Evolutionary conservation across 306 rosid genomes (phyloP).

Genomic region (Vachellia pachyceras): DNA sequence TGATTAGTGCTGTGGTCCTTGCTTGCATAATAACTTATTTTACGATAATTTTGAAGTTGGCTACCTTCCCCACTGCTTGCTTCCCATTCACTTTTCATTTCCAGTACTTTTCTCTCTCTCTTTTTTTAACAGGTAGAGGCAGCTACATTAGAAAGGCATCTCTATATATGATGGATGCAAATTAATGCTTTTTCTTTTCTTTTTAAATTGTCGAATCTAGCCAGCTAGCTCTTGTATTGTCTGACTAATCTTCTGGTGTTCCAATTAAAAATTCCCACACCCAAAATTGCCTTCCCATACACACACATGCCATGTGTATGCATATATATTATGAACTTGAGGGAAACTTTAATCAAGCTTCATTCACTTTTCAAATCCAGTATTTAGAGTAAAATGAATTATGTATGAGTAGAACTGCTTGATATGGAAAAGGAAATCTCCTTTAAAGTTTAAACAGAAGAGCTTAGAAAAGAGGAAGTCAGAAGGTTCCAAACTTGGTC

Average conservation of each 20-base stretch:
- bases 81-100: not conserved
- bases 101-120: constrained; percentile 1
- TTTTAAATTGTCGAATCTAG: not conserved
- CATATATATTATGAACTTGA: not conserved
- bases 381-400: not conserved
- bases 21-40: not conserved
- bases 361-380: not conserved
- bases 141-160: constrained; percentile 8
- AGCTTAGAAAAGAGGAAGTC: not conserved
- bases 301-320: no score
- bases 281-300: not conserved
- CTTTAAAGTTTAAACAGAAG: not conserved
- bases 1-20: constrained; percentile 40
- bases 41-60: constrained; percentile 9
- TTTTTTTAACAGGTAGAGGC: not conserved
- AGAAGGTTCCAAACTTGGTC: not conserved
- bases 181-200: not conserved
- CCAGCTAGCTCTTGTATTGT: not conserved
- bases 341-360: not conserved
- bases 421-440: not conserved
- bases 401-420: not conserved
- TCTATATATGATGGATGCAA: not conserved
- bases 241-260: not conserved
- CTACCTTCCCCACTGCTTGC: not conserved
- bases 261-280: not conserved